Conservation (phyloP, 495 filamentous ascomycete species). For the Massariosphaeria phaeospora region DNA sequence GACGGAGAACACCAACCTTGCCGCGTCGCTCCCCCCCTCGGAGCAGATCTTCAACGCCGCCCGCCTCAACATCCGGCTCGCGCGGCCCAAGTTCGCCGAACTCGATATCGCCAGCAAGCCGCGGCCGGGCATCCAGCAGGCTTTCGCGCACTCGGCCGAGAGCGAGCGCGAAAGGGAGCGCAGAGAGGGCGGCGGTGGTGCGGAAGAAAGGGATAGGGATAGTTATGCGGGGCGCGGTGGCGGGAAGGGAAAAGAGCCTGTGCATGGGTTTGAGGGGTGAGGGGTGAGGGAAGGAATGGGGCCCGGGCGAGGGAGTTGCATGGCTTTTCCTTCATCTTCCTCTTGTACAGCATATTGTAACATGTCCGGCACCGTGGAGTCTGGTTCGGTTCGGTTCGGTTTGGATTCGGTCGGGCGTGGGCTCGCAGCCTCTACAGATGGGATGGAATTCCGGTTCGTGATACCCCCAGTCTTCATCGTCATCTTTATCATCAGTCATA, state of each 20-base stretch:
- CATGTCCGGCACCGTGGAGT: no score
- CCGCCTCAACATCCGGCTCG: conserved; percentile 80
- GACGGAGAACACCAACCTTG: conserved; percentile 94
- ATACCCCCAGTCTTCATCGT: no score
- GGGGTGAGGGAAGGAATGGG: no score
- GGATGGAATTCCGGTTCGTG: no score
- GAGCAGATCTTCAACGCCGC: conserved; percentile 85
- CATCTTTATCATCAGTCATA: no score
- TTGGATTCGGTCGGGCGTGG: no score
- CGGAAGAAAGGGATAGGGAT: conserved; percentile 3
- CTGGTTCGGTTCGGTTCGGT: no score
- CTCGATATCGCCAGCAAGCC: conserved; percentile 38
- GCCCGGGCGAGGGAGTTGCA: no score
- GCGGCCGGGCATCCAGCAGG: conserved; percentile 28
- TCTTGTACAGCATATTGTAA: no score
- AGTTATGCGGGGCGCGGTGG: background rate
- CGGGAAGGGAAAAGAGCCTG: background rate
- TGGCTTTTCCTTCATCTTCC: no score
- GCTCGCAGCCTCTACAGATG: no score
- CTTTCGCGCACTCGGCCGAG: conserved; percentile 24
- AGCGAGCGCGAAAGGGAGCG: conserved; percentile 3
- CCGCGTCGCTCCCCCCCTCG: conserved; percentile 81
- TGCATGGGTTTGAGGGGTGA: background rate
- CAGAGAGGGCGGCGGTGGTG: background rate
- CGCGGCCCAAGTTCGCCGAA: conserved; percentile 67